phyloP scores from a whole-genome alignment of 768 basidiomycete species.

The Tricholoma furcatifolium region DNA sequence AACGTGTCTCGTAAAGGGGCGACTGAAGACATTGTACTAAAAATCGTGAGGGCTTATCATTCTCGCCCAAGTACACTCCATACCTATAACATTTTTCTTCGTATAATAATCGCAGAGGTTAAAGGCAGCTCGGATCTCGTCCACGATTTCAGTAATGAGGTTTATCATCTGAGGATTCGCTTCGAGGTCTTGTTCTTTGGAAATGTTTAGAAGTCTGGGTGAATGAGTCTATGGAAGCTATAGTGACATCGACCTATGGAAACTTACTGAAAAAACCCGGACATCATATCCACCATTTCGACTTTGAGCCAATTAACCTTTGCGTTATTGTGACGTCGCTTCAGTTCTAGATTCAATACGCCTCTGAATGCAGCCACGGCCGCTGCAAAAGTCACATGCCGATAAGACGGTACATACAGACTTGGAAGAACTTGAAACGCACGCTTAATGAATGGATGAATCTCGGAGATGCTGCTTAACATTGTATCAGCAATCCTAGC shows the following conservation, averaged over 20 bases:
- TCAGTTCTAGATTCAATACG: neutral
- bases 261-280: neutral
- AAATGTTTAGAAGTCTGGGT: neutral
- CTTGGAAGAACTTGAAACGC: too few species aligned
- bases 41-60: neutral
- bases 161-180: neutral
- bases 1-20: neutral
- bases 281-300: constrained; percentile 1
- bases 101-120: neutral
- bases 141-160: neutral
- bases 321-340: neutral
- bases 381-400: neutral
- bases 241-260: neutral
- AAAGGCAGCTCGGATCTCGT: neutral
- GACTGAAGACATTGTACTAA: neutral
- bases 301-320: neutral
- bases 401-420: too few species aligned
- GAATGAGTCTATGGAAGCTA: neutral
- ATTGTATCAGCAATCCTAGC: neutral
- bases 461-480: neutral
- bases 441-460: neutral
- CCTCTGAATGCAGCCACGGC: neutral
- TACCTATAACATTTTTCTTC: neutral
- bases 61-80: neutral
- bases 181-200: neutral